These are phyloP conservation scores for Botrytis cinerea DNA, from an alignment of 2,329 filamentous ascomycete species.

Conservation along the genomic window DNA sequence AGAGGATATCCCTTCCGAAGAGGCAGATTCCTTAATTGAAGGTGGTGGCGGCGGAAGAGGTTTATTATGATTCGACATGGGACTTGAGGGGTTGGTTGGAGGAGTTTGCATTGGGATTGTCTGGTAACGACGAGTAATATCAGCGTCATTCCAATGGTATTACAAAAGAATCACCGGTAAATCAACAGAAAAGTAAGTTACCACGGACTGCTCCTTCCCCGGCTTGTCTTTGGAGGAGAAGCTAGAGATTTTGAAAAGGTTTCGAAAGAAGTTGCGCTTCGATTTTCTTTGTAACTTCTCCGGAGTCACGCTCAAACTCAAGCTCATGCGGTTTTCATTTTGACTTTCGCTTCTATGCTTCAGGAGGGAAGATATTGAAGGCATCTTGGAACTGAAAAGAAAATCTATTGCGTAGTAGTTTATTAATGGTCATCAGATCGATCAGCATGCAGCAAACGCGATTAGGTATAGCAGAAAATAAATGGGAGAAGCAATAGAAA, in stretches of 20 bases:
- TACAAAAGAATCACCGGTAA: slow-evolving; percentile 1
- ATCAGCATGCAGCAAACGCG: slow-evolving; percentile 25
- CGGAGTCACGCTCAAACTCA: slow-evolving; percentile 26
- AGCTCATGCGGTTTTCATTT: slow-evolving; percentile 27
- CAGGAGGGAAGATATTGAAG: slow-evolving; percentile 39
- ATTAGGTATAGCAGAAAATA: slow-evolving; percentile 23
- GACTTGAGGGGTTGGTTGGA: slow-evolving; percentile 24
- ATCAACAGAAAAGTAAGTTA: slow-evolving; percentile 20
- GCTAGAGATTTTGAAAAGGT: slow-evolving; percentile 38
- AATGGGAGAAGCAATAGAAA: slow-evolving; percentile 17
- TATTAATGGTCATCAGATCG: slow-evolving; percentile 23
- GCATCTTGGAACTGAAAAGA: slow-evolving; percentile 33
- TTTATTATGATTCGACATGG: slow-evolving; percentile 52
- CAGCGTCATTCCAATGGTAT: slow-evolving; percentile 27
- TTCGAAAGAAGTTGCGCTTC: slow-evolving; percentile 42
- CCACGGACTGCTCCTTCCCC: slow-evolving; percentile 28
- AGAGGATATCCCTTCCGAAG: slow-evolving; percentile 44
- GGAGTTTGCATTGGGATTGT: slow-evolving; percentile 22
- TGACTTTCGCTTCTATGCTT: slow-evolving; percentile 32
- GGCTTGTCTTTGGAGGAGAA: slow-evolving; percentile 24
- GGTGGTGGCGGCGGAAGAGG: slow-evolving; percentile 56
- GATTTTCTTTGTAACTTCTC: slow-evolving; percentile 40
- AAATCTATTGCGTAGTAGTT: background rate
- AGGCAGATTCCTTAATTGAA: slow-evolving; percentile 43
- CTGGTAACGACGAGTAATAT: slow-evolving; percentile 19